These are phyloP conservation scores for Phaffomyces thermotolerans DNA, from an alignment of 805 yeast genomes.

Conservation along the genomic window DNA sequence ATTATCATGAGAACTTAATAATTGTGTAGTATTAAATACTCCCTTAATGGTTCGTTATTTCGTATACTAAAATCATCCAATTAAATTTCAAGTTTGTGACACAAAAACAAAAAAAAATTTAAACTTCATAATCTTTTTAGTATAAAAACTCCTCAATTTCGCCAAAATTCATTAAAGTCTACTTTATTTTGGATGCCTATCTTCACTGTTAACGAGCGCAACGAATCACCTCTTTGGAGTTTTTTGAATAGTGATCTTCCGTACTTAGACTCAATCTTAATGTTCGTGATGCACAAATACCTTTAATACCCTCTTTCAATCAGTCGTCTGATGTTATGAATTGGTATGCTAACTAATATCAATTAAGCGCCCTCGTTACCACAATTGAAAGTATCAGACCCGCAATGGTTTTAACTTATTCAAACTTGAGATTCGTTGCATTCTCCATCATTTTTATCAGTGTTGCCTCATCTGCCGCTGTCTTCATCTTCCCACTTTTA, in stretches of 20 bases:
- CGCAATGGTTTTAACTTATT: conserved; percentile 9
- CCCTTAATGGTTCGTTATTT: no score
- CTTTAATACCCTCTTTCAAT: no score
- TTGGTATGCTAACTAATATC: background rate
- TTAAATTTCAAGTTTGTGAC: background rate
- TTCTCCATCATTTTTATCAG: conserved; percentile 15
- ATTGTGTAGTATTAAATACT: no score
- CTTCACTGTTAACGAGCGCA: conserved; percentile 13
- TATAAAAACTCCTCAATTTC: no score
- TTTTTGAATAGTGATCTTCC: conserved; percentile 7
- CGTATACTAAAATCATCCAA: background rate
- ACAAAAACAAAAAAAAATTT: no score
- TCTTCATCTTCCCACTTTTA: conserved; percentile 19
- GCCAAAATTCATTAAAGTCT: no score
- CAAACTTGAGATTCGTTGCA: conserved; percentile 14
- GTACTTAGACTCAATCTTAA: conserved; percentile 16
- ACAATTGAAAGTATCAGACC: background rate
- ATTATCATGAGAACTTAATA: no score
- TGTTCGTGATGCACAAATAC: conserved; percentile 4
- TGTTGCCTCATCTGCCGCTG: conserved; percentile 9
- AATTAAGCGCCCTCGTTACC: conserved; percentile 1
- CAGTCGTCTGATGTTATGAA: background rate
- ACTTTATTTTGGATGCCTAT: conserved; percentile 7
- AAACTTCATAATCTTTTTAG: no score
- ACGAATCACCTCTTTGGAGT: conserved; percentile 8